phyloP scores from a whole-genome alignment of 805 yeast species.

The Barnettozyma sp. region DNA sequence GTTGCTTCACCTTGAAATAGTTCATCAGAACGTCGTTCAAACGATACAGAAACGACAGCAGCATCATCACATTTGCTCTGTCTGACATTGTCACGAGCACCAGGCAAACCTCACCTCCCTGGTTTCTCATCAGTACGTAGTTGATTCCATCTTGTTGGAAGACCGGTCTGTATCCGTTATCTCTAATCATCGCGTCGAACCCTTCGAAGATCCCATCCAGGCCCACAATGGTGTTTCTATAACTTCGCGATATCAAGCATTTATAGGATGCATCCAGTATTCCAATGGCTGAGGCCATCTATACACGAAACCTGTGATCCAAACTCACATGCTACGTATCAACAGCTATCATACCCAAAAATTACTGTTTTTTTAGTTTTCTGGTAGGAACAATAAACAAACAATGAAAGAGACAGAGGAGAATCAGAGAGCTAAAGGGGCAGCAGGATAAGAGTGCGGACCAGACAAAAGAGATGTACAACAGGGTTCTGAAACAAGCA shows the following conservation, averaged over 20 bases:
- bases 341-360: no score
- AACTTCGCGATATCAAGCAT: conserved; percentile 4
- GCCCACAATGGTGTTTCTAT: conserved; percentile 3
- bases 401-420: no score
- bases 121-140: conserved; percentile 46
- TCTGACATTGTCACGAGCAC: conserved; percentile 22
- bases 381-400: no score
- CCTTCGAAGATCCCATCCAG: conserved; percentile 22
- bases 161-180: conserved; percentile 4
- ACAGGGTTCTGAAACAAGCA: conserved; percentile 28
- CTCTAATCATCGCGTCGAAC: conserved; percentile 1
- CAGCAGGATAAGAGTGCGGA: not conserved
- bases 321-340: no score
- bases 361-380: no score
- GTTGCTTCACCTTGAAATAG: conserved; percentile 33
- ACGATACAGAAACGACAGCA: conserved; percentile 47
- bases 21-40: conserved; percentile 37
- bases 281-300: conserved; percentile 13
- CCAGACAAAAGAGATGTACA: conserved; percentile 27
- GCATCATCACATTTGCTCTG: conserved; percentile 46
- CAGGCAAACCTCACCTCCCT: conserved; percentile 39
- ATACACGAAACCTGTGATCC: no score
- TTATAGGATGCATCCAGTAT: conserved; percentile 8
- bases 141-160: conserved; percentile 37
- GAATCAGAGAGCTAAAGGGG: no score